Evolutionary conservation across 2,329 filamentous ascomycete genomes (phyloP), one percentile per base, ranked within the genome.

Genomic region (Colletotrichum acutatum): DNA sequence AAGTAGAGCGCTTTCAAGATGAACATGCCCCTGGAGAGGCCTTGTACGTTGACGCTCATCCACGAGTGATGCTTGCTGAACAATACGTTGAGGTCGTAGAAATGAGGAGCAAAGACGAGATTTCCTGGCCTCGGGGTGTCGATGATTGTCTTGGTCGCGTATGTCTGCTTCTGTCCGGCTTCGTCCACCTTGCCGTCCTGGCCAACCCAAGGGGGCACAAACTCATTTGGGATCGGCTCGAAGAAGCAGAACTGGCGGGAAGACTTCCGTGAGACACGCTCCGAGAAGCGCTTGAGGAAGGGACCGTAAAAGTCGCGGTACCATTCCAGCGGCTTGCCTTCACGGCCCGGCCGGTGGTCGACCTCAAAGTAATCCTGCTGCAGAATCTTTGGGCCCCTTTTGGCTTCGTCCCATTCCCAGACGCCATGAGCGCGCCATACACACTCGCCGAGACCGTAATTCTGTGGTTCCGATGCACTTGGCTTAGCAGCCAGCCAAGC

Each of bases 251-350:
- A 78, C 37, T 79, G 77, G 0, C 75, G 74, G 8, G 77, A 30
- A 4, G 75, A 75, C 12, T 78, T 80, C 11, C 80, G 79, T 7
- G 78, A 77, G 57, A 84, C 78, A 1, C 82, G 80, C 8, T 80
- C 76, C 0, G 80, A 78, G 64, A 84, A 84, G 19, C 78, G 79
- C 3, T 80, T 75, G 6, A 85, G 74, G 46, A 85, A 85, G 0
- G 83, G 83, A 5, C 79, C 82, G 68, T 85, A 85, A 67, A 80
- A 85, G 74, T 85, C 83, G 32, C 79, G 79, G 74, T 85, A 84
- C 80, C 83, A 85, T 67, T 85, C 83, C 16, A 84, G 79, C 8
- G 74, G 76, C 9, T 75, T 76, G 7, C 82, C 82, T 53, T 82
- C 77, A 1, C 76, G 77, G 4, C 79, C 81, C 1, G 82, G 82